Evolutionary conservation across 805 yeast species (phyloP).

Genomic region (Metschnikowia continentalis): DNA sequence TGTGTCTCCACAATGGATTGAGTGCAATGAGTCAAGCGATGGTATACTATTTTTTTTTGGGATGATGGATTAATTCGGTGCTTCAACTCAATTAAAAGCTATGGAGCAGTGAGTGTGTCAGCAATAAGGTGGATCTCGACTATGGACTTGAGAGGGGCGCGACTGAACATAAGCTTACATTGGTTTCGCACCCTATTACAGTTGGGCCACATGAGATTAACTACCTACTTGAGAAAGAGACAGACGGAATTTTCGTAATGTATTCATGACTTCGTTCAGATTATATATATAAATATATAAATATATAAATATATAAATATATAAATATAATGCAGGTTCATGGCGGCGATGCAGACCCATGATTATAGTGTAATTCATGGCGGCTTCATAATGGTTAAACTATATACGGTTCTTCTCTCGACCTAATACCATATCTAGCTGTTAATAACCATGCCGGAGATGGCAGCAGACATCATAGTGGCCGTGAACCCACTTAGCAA

Average conservation of each 20-base stretch:
- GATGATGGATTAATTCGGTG: not conserved
- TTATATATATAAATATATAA: too few species aligned
- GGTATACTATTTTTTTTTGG: not conserved
- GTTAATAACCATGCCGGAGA: conserved; percentile 61
- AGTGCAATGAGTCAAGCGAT: not conserved
- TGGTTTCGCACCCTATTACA: not conserved
- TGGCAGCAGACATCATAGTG: conserved; percentile 53
- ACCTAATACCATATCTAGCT: conserved; percentile 26
- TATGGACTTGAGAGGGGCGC: not conserved
- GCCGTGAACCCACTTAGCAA: conserved; percentile 50
- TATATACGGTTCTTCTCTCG: not conserved
- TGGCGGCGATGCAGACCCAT: not conserved
- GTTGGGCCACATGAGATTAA: not conserved
- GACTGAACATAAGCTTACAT: not conserved
- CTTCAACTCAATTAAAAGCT: not conserved
- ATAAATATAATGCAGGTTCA: too few species aligned
- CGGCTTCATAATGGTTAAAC: not conserved
- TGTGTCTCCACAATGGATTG: not conserved
- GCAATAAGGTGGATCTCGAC: not conserved
- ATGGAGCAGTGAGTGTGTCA: not conserved
- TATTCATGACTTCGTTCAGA: too few species aligned
- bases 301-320: too few species aligned
- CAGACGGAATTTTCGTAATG: too few species aligned
- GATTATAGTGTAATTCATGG: not conserved
- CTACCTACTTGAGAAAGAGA: too few species aligned